Conservation (phyloP, 345 rosid genomes). For the Eucalyptus victrix region DNA sequence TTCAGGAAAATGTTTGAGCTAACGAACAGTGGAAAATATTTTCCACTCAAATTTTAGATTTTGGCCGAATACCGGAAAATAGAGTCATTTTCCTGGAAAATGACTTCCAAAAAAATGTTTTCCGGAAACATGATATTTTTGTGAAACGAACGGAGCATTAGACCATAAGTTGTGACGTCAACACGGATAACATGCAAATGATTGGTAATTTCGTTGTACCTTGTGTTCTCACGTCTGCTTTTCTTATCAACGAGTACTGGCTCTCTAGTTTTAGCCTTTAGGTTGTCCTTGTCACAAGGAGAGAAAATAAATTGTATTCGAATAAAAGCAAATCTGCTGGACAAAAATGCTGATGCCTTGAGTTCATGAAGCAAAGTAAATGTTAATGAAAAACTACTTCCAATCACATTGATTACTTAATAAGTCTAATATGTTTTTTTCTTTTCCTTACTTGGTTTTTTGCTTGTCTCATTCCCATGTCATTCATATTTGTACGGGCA, state of each 20-base stretch:
- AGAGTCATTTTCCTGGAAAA: no score
- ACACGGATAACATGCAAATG: not conserved
- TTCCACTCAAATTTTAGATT: no score
- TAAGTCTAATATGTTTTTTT: not conserved
- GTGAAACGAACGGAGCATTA: no score
- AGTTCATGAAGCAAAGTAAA: not conserved
- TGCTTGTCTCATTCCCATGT: not conserved
- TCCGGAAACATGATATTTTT: no score
- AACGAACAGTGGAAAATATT: no score
- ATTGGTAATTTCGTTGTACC: no score
- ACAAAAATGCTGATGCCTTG: not conserved
- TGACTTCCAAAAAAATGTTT: no score
- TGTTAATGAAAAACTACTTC: not conserved
- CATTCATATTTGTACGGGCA: not conserved
- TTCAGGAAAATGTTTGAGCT: no score
- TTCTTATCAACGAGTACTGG: not conserved
- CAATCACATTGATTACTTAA: not conserved
- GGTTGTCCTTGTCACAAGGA: not conserved
- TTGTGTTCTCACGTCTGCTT: not conserved
- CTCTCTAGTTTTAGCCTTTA: not conserved
- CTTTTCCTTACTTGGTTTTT: not conserved
- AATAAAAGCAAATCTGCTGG: not conserved
- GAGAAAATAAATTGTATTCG: not conserved
- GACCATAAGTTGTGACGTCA: not conserved
- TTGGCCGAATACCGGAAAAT: no score